Percentiles rank a stretch among this genome's conserved stretches.
These are phyloP conservation scores for Fraxinus excelsior DNA, from an alignment of 257 asterid species.

Conservation along the genomic window DNA sequence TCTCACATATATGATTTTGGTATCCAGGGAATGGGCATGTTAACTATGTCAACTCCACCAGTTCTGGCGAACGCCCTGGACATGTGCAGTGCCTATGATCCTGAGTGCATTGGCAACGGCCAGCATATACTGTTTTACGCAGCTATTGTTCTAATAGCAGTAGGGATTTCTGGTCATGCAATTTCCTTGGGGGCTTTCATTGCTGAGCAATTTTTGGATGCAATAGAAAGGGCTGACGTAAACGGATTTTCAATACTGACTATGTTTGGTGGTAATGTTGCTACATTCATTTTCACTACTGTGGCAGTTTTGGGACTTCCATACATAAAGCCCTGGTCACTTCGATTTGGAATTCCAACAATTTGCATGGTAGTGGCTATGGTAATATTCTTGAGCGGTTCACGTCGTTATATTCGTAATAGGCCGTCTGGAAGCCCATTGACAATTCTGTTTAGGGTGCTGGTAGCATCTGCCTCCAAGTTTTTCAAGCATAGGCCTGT, in stretches of 20 bases:
- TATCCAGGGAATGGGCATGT: constrained; percentile 33
- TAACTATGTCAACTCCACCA: constrained; percentile 37
- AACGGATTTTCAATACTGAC: not conserved
- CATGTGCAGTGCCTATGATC: constrained; percentile 28
- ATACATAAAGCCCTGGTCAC: constrained; percentile 33
- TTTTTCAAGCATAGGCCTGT: constrained; percentile 13
- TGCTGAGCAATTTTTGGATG: constrained; percentile 19
- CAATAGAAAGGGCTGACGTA: not conserved
- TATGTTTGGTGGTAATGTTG: constrained; percentile 12
- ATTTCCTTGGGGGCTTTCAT: constrained; percentile 19
- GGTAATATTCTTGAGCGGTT: constrained; percentile 23
- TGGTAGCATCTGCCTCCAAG: constrained; percentile 30
- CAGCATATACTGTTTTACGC: constrained; percentile 29
- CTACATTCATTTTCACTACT: constrained; percentile 1
- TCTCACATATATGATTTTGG: not conserved
- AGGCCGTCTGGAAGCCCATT: constrained; percentile 32
- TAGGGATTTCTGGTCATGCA: constrained; percentile 29
- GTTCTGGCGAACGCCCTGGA: constrained; percentile 23
- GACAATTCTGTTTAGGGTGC: constrained; percentile 24
- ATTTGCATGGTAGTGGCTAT: constrained; percentile 24
- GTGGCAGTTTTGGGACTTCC: constrained; percentile 31
- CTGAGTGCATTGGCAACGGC: constrained; percentile 31
- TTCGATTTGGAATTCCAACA: constrained; percentile 35
- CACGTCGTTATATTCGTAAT: constrained; percentile 2
- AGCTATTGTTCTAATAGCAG: constrained; percentile 26